Evolutionary conservation across 495 filamentous ascomycete genomes (phyloP), one percentile per base, ranked within the genome.

Genomic region (Glonium stellatum): DNA sequence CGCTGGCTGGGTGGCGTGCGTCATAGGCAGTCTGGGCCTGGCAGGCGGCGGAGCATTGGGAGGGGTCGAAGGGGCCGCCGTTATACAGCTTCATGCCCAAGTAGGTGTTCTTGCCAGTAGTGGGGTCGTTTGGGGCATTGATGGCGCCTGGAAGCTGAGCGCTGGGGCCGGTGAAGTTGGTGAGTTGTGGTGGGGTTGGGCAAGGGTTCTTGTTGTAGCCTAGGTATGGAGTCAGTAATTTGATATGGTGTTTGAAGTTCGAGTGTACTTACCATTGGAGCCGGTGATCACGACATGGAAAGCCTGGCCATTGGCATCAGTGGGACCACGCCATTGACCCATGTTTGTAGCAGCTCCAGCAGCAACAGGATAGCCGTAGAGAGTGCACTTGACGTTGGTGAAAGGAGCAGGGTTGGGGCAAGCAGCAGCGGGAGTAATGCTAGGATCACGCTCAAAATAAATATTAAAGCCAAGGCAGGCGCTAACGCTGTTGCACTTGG

Each of bases 11-110:
- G 36, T 34, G 48, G 39, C 41, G 55, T 27, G 22, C 34, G 57
- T 64, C 41, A 58, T 78, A 74, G n/a, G 66, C 66, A 12, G 68
- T 76, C 65, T 74, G 71, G n/a, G 73, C 69, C 18, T 66, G 57
- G 59, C 77, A 79, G 9, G 74, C 72, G 0, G 71, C 68, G 4
- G 72, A 73, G 64, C 77, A 79, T 13, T 72, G 62, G 22, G 52
- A 61, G 21, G 71, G 67, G 58, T 78, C 71, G 63, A 71, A 78
- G 27, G 60, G 70, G 15, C 71, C 70, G 23, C 67, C 67, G 18
- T 73, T 72, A 56, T 75, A 79, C 41, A 74, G 73, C 57, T 74
- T 70, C 21, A 66, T 63, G 37, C 77, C 72, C 44, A 79, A 72
- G 62, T 73, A 80, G 31, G 75, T 77, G 31, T 67, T 63, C 31